Conservation (phyloP, 768 basidiomycete genomes). For the Russula virescens region DNA sequence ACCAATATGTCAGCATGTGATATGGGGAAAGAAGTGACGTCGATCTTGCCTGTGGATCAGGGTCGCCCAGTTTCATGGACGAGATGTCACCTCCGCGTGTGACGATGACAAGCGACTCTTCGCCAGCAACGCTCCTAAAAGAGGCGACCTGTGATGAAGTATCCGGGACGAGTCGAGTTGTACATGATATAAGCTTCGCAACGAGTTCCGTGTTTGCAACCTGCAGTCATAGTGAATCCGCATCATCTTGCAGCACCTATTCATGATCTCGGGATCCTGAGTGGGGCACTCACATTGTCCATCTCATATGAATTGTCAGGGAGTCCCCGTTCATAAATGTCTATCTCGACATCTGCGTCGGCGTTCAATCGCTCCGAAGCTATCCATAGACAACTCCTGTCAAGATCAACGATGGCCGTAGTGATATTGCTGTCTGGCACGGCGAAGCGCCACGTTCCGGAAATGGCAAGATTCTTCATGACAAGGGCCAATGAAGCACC, state of each 20-base stretch:
- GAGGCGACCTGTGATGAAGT: constrained; percentile 38
- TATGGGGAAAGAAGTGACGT: constrained; percentile 29
- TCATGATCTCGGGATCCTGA: no score
- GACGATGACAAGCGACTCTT: constrained; percentile 57
- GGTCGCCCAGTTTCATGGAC: constrained; percentile 51
- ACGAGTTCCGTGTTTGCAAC: constrained; percentile 1
- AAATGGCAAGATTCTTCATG: constrained; percentile 16
- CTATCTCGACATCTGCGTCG: constrained; percentile 22
- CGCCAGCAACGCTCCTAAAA: constrained; percentile 58
- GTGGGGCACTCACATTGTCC: not conserved
- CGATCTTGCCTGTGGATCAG: constrained; percentile 38
- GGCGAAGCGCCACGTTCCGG: constrained; percentile 16
- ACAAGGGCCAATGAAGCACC: not conserved
- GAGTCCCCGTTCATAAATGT: constrained; percentile 10
- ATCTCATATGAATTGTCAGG: not conserved
- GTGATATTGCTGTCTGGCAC: constrained; percentile 12
- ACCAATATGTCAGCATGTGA: not conserved
- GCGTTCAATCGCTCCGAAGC: constrained; percentile 21
- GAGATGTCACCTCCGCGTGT: constrained; percentile 81
- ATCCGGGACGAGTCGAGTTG: constrained; percentile 9
- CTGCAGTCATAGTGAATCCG: constrained; percentile 4
- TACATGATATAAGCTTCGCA: constrained; percentile 18
- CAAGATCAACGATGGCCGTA: constrained; percentile 12
- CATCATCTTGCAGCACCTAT: not conserved
- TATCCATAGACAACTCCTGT: constrained; percentile 20